phyloP scores from a whole-genome alignment of 1,284 basidiomycete species.

The Chiua sp. region DNA sequence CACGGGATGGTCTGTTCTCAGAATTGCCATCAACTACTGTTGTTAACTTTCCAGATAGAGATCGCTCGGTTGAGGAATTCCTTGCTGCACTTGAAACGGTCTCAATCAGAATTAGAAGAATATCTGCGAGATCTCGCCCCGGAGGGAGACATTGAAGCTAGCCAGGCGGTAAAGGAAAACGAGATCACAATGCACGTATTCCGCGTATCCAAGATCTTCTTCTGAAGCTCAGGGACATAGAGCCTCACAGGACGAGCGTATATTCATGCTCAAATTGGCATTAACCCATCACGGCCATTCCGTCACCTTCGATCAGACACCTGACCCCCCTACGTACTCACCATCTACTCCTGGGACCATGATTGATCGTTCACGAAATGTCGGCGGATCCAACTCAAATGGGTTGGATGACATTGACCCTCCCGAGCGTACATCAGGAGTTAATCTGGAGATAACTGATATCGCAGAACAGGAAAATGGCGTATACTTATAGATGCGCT shows the following conservation, averaged over 20 bases:
- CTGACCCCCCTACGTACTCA: constrained; percentile 1
- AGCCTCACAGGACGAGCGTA: constrained; percentile 73
- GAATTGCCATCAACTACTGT: not conserved
- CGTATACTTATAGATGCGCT: constrained; percentile 33
- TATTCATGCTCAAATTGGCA: constrained; percentile 67
- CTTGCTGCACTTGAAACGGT: constrained; percentile 62
- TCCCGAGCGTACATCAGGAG: not conserved
- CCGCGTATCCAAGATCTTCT: not conserved
- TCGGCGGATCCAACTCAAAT: constrained; percentile 11
- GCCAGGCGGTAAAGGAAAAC: constrained; percentile 58
- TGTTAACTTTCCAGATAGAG: constrained; percentile 50
- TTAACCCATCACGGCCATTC: constrained; percentile 65
- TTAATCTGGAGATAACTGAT: not conserved
- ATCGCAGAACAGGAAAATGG: constrained; percentile 19
- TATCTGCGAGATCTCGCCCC: constrained; percentile 43
- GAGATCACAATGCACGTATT: constrained; percentile 49
- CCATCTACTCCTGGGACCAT: not conserved
- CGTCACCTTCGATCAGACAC: constrained; percentile 26
- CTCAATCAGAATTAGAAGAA: constrained; percentile 64
- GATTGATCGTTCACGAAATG: constrained; percentile 8
- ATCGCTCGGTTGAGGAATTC: constrained; percentile 79
- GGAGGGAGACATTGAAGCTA: constrained; percentile 47
- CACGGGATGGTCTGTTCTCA: constrained; percentile 64
- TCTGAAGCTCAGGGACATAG: constrained; percentile 42
- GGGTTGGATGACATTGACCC: constrained; percentile 14